Percentiles rank a stretch among this genome's conserved stretches.
phyloP scores from a whole-genome alignment of 441 rosid species.

The Gossypium schwendimanii region DNA sequence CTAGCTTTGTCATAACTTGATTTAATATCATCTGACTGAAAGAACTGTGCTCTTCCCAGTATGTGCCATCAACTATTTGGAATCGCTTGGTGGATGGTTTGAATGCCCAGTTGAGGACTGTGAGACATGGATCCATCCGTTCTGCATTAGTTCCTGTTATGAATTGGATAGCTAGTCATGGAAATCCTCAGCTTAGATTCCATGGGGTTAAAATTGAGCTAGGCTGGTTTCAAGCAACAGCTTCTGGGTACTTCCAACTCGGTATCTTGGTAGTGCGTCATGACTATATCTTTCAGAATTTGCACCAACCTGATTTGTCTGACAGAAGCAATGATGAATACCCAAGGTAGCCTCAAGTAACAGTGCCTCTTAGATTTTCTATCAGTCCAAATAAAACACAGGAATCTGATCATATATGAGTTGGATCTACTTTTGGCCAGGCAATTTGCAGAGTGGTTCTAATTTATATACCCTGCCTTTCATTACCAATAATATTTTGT shows the following conservation, averaged over 20 bases:
- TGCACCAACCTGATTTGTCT: conserved; percentile 36
- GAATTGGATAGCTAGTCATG: conserved; percentile 84
- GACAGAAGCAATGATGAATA: conserved; percentile 42
- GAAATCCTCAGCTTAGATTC: conserved; percentile 85
- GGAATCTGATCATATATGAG: neutral
- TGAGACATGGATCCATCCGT: conserved; percentile 80
- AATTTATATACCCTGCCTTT: neutral
- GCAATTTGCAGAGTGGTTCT: neutral
- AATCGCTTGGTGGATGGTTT: conserved; percentile 90
- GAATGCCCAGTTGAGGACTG: conserved; percentile 91
- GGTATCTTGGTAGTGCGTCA: conserved; percentile 77
- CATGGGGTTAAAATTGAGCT: conserved; percentile 83
- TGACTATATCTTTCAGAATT: conserved; percentile 40
- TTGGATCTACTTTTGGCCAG: neutral
- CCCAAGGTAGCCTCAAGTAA: conserved; percentile 45
- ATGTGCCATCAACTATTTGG: conserved; percentile 87
- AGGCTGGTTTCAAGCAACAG: conserved; percentile 97
- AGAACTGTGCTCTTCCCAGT: conserved; percentile 41
- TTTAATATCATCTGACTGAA: conserved; percentile 16
- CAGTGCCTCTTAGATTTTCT: neutral
- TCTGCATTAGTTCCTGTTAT: conserved; percentile 80
- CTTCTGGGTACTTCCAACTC: conserved; percentile 94
- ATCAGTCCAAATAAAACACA: neutral
- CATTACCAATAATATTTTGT: neutral
- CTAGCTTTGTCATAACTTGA: neutral